These are phyloP conservation scores for Purshia tridentata DNA, from an alignment of 306 rosid genomes.

Conservation along the genomic window DNA sequence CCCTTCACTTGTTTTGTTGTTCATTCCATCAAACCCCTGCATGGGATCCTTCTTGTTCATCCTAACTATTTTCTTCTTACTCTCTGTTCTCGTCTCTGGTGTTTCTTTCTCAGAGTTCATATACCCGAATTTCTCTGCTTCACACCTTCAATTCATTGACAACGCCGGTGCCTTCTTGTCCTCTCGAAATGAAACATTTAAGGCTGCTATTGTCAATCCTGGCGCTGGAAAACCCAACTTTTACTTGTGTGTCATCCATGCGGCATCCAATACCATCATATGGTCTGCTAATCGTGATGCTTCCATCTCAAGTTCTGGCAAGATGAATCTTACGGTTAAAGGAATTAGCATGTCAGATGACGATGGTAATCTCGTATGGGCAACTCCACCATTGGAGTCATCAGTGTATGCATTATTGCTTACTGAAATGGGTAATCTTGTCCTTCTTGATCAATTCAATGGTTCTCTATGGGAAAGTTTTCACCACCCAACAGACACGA, in stretches of 20 bases:
- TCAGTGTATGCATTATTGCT: constrained; percentile 44
- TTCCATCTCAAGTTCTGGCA: constrained; percentile 56
- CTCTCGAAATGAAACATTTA: constrained; percentile 58
- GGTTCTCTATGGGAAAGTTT: constrained; percentile 92
- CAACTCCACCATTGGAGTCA: constrained; percentile 63
- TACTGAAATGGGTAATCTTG: constrained; percentile 73
- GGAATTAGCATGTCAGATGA: constrained; percentile 51
- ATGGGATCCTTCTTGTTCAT: constrained; percentile 52
- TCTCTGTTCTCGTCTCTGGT: constrained; percentile 42
- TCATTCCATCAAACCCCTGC: constrained; percentile 36
- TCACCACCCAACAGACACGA: constrained; percentile 74
- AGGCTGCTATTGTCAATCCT: constrained; percentile 63
- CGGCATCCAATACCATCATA: constrained; percentile 54
- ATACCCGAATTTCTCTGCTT: constrained; percentile 54
- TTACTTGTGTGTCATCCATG: constrained; percentile 72
- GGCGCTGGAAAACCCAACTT: constrained; percentile 43
- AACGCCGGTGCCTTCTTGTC: constrained; percentile 57
- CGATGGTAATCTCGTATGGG: constrained; percentile 55
- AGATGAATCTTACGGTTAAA: constrained; percentile 42
- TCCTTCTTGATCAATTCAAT: constrained; percentile 62
- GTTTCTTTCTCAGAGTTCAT: constrained; percentile 41
- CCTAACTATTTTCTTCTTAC: constrained; percentile 28
- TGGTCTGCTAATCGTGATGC: constrained; percentile 78
- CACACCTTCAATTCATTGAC: constrained; percentile 49
- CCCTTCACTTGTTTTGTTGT: constrained; percentile 22